Conservation (phyloP, 2,329 filamentous ascomycete species). For the Setomelanomma holmii region DNA sequence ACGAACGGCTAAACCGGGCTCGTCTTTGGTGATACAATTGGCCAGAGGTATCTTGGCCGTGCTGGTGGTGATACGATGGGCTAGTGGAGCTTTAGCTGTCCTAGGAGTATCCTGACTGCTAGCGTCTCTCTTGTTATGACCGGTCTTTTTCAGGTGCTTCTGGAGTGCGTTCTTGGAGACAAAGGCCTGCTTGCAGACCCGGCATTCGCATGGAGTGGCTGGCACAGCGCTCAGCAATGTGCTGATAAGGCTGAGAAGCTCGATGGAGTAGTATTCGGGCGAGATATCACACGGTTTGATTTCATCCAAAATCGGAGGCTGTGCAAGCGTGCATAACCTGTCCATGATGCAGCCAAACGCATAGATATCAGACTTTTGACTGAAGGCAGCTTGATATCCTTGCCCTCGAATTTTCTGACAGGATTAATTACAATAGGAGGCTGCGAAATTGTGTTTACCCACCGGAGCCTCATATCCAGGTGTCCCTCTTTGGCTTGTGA, state of each 20-base stretch:
- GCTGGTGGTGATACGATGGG: no score
- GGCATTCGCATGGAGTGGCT: background rate
- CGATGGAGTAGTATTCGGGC: slow-evolving; percentile 9
- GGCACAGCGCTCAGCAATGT: slow-evolving; percentile 11
- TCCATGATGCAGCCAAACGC: slow-evolving; percentile 22
- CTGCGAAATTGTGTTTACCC: background rate
- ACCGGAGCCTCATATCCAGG: slow-evolving; percentile 19
- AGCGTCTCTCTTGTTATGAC: background rate
- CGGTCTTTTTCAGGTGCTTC: slow-evolving; percentile 9
- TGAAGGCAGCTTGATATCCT: slow-evolving; percentile 13
- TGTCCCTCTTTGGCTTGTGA: slow-evolving; percentile 14
- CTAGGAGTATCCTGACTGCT: background rate
- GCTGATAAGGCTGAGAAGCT: slow-evolving; percentile 9
- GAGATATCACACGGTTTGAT: slow-evolving; percentile 12
- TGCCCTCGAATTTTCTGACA: slow-evolving; percentile 13
- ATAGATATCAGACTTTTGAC: slow-evolving; percentile 23
- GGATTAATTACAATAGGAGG: background rate
- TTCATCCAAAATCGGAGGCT: slow-evolving; percentile 7
- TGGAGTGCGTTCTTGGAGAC: slow-evolving; percentile 3
- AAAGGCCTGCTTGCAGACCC: slow-evolving; percentile 2
- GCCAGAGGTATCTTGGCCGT: no score
- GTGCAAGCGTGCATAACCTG: slow-evolving; percentile 10
- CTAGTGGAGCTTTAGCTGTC: no score
- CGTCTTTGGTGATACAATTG: no score
- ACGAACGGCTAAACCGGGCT: no score